phyloP scores from a whole-genome alignment of 495 filamentous ascomycete genomes.

The Apiosordaria backusii region DNA sequence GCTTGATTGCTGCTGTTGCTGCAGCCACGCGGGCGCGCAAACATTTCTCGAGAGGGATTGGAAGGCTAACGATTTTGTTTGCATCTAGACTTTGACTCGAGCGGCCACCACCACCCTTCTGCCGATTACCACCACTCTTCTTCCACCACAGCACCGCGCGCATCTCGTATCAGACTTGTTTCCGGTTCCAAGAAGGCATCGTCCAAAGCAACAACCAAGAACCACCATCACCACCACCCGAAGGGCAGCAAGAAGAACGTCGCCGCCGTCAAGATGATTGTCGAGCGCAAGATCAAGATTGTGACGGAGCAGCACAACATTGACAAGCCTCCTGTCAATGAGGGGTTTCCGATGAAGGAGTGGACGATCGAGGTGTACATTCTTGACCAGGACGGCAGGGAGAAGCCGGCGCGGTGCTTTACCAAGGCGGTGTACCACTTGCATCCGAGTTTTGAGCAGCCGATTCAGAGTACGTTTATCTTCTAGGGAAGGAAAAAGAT shows the following conservation, averaged over 20 bases:
- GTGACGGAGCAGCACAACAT: slow-evolving; percentile 85
- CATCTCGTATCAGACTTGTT: no score
- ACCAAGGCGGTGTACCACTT: slow-evolving; percentile 88
- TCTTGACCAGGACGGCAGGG: slow-evolving; percentile 57
- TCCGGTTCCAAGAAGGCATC: no score
- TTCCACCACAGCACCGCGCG: no score
- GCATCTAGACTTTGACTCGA: no score
- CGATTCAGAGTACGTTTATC: slow-evolving; percentile 69
- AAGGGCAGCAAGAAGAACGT: background rate
- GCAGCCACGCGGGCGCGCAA: no score
- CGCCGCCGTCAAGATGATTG: background rate
- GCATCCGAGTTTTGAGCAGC: slow-evolving; percentile 86
- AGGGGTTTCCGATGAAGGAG: slow-evolving; percentile 87
- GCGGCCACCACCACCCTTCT: no score
- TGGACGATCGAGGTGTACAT: slow-evolving; percentile 64
- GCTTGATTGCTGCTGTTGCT: no score
- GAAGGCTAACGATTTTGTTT: no score
- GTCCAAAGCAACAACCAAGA: no score
- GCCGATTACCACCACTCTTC: no score
- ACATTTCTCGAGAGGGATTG: no score
- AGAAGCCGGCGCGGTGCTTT: slow-evolving; percentile 77
- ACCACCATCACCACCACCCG: background rate
- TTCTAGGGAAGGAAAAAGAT: background rate
- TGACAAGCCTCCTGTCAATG: slow-evolving; percentile 71
- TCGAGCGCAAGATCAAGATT: slow-evolving; percentile 78